Evolutionary conservation across 257 asterid genomes (phyloP).

Genomic region (Solanum paucissectum): DNA sequence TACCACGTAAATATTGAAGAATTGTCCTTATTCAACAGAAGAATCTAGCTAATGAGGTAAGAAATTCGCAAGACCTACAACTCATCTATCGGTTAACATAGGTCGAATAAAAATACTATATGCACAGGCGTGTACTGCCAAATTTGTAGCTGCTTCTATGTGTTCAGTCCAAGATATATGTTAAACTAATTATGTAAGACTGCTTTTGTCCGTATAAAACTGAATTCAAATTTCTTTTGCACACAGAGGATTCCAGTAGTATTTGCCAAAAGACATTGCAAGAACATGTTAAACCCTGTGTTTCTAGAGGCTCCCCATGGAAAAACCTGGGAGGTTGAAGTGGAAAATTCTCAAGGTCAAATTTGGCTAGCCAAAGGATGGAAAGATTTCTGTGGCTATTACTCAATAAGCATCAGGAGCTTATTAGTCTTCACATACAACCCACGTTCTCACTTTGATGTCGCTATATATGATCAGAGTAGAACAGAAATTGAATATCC

Average conservation of each 20-base stretch:
- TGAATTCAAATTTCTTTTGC: not conserved
- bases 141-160: not conserved
- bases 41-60: not conserved
- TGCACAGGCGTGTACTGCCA: not conserved
- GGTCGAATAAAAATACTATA: not conserved
- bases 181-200: not conserved
- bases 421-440: not conserved
- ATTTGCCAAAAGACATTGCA: constrained; percentile 13
- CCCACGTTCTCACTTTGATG: not conserved
- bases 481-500: not conserved
- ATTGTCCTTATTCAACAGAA: not conserved
- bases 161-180: too few relatives aligned
- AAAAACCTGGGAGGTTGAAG: constrained; percentile 6
- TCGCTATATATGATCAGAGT: not conserved
- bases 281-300: constrained; percentile 3
- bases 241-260: constrained; percentile 21
- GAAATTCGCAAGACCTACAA: not conserved
- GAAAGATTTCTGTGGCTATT: not conserved
- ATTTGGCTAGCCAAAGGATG: constrained; percentile 21
- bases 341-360: constrained; percentile 3
- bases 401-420: not conserved
- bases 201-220: not conserved
- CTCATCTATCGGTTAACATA: not conserved
- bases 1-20: not conserved
- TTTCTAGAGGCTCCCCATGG: constrained; percentile 22